Base-by-base conservation (phyloP, 352 stramenopile genomes). In the Phytopythium cucurbitacearum region DNA sequence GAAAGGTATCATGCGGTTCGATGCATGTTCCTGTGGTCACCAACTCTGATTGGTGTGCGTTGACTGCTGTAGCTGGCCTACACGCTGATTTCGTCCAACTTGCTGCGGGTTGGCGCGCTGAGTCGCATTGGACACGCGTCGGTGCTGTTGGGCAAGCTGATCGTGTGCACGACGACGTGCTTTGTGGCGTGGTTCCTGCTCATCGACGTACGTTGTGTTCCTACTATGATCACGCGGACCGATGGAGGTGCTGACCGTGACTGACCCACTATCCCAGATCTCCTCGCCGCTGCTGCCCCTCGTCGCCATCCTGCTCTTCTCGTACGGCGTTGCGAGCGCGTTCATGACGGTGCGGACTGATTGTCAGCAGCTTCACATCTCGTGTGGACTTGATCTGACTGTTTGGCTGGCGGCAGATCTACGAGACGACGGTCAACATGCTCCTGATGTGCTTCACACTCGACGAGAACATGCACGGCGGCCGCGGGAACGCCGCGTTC, bases 351-450 rank as follows among this genome's bases (percentile, higher is more conserved):
- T 90, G 51, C 16, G 75, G 59, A 5, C 21, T 36, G 21, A 36
- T 33, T 4, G 4, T 39, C 33, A 28, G 15, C 28, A 44, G 36
- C 15, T 44, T 32, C 6, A 28, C 5, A 13, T 28, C n/a, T 33
- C 16, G 7, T 15, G 15, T 9, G 36, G 12, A 3, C 3, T 12
- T 45, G 3, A 13, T 36, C 12, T 45, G 38, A 33, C 15, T 2
- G 7, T 36, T 48, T 52, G 35, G 42, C 8, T 28, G 37, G 6
- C n/a, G 39, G 16, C 34, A 93, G 82, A 86, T 93, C 43, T 93
- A 89, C 62, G 83, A 93, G 56, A 93, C 83, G 12, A 87, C 83
- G 5, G 81, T 93, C 62, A 93, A 91, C 50, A 78, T 93, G 67
- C 63, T 93, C 38, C 69, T 93, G 44, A 80, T 93, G 74, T 91